Base-by-base conservation (phyloP, 2,329 filamentous ascomycete species). In the Aspergillus vadensis region DNA sequence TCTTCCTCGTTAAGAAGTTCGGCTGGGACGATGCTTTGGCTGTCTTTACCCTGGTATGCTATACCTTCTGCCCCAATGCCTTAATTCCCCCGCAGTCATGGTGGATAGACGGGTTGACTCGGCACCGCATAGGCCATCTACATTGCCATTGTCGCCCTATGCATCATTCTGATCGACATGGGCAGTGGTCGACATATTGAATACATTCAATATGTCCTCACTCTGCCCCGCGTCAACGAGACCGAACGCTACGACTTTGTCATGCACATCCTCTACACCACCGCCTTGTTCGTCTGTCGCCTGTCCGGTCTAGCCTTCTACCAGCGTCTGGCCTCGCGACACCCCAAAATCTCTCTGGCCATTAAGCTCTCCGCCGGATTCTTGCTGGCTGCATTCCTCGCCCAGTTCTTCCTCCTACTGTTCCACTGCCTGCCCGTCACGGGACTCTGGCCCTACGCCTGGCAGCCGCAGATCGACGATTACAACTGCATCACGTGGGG, bases 301-400 rank as follows among this genome's bases (percentile, higher is more conserved):
- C 67, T 83, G 1, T 84, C 82, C 0, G 82, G 82, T 61, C 72
- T 85, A 4, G 81, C 82, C 0, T 83, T 85, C 58, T 85, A 84
- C 67, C 73, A 76, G 54, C 79, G 82, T 3, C 72, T 85, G 3
- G 79, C 79, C 62, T 72, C 71, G 5, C 67, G 78, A 21, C 63
- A 65, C 9, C 63, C 67, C 58, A 70, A 68, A 32, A 59, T 72
- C 2, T 64, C 66, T 23, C 27, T 67, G 15, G 61, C 56, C 41
- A 70, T 71, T 25, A 62, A 70, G 12, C 47, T 67, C 8, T 67
- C 69, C 72, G 80, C 66, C 55, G 69, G 44, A 65, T 70, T 27
- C 36, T 66, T 83, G 19, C 63, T 79, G 36, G 76, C 72, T 6
- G 79, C 78, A 0, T 84, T 76, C 52, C 60, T 84, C 1, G 78